Conservation (phyloP, 805 yeast species). For the Zygosaccharomyces pseudorouxii region DNA sequence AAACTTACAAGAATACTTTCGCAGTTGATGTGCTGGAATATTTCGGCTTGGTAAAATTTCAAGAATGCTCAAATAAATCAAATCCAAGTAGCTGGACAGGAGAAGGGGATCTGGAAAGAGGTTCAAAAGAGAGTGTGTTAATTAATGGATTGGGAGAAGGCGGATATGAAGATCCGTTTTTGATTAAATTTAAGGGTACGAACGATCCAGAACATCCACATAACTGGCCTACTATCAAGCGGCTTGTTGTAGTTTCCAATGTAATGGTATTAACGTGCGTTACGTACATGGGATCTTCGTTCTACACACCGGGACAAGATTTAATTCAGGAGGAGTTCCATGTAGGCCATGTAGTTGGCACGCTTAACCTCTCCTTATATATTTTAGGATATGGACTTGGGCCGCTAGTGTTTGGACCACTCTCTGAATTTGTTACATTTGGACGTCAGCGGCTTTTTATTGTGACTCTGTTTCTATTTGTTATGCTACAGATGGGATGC, state of each 20-base stretch:
- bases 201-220: slow-evolving; percentile 53
- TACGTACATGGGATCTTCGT: slow-evolving; percentile 53
- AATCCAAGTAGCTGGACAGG: no score
- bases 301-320: slow-evolving; percentile 48
- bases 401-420: slow-evolving; percentile 54
- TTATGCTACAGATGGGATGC: slow-evolving; percentile 51
- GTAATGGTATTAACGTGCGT: slow-evolving; percentile 45
- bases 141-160: no score
- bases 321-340: slow-evolving; percentile 42
- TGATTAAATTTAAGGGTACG: slow-evolving; percentile 26
- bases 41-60: slow-evolving; percentile 14
- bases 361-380: slow-evolving; percentile 49
- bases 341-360: slow-evolving; percentile 41
- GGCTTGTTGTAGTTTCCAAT: slow-evolving; percentile 37
- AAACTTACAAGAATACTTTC: slow-evolving; percentile 21
- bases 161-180: slow-evolving; percentile 26
- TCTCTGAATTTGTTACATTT: slow-evolving; percentile 49
- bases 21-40: slow-evolving; percentile 24
- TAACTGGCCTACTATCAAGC: slow-evolving; percentile 48
- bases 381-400: slow-evolving; percentile 60
- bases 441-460: slow-evolving; percentile 52
- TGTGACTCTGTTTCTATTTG: slow-evolving; percentile 43
- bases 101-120: no score
- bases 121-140: no score
- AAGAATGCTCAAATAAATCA: background rate